Evolutionary conservation across 139 green algal genomes (phyloP).

Genomic region (Desmodesmus armatus): DNA sequence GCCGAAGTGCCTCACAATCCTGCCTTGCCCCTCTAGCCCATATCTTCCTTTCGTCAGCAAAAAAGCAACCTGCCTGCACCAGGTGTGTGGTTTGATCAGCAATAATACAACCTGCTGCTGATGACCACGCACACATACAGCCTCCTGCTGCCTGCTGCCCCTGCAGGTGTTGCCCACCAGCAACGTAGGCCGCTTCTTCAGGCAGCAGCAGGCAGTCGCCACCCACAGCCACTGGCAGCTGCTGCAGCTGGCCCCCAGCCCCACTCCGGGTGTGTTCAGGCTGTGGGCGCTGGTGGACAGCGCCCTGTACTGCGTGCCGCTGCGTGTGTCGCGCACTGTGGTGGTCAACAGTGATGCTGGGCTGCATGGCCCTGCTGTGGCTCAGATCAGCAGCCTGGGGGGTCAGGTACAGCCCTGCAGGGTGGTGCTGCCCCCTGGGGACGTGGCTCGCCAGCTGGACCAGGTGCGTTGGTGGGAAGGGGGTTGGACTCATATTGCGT

Average conservation of each 20-base stretch:
- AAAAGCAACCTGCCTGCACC: too few relatives aligned
- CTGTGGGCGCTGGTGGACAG: conserved; percentile 61
- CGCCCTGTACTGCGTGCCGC: conserved; percentile 57
- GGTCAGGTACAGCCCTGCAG: conserved; percentile 41
- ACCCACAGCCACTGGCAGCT: conserved; percentile 83
- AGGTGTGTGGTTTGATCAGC: too few relatives aligned
- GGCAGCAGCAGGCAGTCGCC: conserved; percentile 60
- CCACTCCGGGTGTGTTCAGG: conserved; percentile 57
- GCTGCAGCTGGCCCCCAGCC: conserved; percentile 76
- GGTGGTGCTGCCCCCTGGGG: conserved; percentile 66
- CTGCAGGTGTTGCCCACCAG: conserved; percentile 42
- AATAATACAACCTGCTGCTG: too few relatives aligned
- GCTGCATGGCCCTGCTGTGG: conserved; percentile 11
- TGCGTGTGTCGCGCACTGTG: conserved; percentile 67
- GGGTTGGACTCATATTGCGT: too few relatives aligned
- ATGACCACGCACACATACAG: too few relatives aligned
- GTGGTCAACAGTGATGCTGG: conserved; percentile 25
- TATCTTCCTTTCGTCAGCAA: too few relatives aligned
- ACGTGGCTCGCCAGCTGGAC: conserved; percentile 64
- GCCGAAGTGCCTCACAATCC: too few relatives aligned
- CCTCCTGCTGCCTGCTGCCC: neutral
- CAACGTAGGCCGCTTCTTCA: conserved; percentile 67
- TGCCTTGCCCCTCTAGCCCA: too few relatives aligned
- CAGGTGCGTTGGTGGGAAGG: conserved; percentile 47
- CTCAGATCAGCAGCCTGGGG: too few relatives aligned